These are phyloP conservation scores for Cardamine chenopodiifolia DNA, from an alignment of 345 rosid species.

Conservation along the genomic window DNA sequence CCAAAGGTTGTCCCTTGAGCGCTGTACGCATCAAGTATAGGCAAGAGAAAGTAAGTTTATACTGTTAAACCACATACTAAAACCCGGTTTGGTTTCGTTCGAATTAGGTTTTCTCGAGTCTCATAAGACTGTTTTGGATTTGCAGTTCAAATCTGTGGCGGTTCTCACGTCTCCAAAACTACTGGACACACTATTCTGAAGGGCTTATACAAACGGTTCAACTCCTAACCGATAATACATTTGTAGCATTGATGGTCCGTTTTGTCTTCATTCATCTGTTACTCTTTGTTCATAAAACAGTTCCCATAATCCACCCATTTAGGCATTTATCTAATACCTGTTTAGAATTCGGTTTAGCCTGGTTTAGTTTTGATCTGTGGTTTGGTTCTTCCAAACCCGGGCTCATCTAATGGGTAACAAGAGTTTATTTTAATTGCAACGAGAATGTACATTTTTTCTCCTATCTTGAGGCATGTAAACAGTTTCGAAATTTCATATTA, in stretches of 20 bases:
- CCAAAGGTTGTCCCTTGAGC: conserved; percentile 61
- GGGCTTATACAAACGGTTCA: conserved; percentile 28
- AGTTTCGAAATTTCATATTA: conserved; percentile 12
- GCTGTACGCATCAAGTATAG: conserved; percentile 72
- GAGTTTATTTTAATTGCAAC: conserved; percentile 30
- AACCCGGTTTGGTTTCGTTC: conserved; percentile 4
- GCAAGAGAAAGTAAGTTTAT: conserved; percentile 63
- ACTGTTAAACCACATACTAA: background rate
- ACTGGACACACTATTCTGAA: conserved; percentile 69
- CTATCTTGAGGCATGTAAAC: conserved; percentile 39
- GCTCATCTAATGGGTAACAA: conserved; percentile 22
- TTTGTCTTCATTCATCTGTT: conserved; percentile 31
- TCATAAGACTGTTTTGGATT: conserved; percentile 12
- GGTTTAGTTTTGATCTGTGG: conserved; percentile 29
- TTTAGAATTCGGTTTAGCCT: conserved; percentile 39
- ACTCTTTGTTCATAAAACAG: conserved; percentile 41
- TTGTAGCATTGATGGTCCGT: conserved; percentile 21
- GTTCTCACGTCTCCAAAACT: conserved; percentile 63
- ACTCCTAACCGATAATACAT: conserved; percentile 42
- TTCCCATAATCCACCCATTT: conserved; percentile 26
- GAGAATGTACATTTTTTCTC: conserved; percentile 44
- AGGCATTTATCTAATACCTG: conserved; percentile 32
- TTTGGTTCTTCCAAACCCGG: conserved; percentile 44
- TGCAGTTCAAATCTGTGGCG: conserved; percentile 84
- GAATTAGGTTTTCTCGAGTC: conserved; percentile 9